Conservation (phyloP, 129 eudicot species). For the Pseudognaphalium luteoalbum region DNA sequence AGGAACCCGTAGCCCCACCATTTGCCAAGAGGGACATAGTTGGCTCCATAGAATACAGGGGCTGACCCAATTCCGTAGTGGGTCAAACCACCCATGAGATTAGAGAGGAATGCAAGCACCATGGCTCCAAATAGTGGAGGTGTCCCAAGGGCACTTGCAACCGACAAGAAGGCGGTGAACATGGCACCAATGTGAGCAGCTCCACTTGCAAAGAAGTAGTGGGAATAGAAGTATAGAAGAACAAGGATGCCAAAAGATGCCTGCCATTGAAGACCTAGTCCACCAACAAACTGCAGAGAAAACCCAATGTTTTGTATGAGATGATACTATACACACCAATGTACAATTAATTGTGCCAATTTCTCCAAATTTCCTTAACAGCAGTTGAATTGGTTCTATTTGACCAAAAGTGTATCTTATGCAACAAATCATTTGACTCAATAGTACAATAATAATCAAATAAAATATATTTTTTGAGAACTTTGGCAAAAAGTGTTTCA, state of each 20-base stretch:
- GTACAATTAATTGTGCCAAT: too few species aligned
- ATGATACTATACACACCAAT: too few species aligned
- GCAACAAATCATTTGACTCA: too few species aligned
- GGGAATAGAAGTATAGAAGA: slow-evolving; percentile 91
- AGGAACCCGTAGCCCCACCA: slow-evolving; percentile 99
- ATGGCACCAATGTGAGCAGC: slow-evolving; percentile 99
- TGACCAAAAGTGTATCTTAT: too few species aligned
- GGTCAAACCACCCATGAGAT: slow-evolving; percentile 97
- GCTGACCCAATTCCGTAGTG: slow-evolving; percentile 98
- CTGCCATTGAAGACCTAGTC: slow-evolving; percentile 96
- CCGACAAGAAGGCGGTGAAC: slow-evolving; percentile 94
- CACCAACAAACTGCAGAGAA: slow-evolving; percentile 87
- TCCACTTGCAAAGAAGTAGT: slow-evolving; percentile 98
- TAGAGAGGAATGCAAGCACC: slow-evolving; percentile 86
- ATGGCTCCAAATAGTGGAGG: slow-evolving; percentile 80
- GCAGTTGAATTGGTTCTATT: too few species aligned
- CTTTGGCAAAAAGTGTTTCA: too few species aligned
- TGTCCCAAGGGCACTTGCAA: slow-evolving; percentile 94
- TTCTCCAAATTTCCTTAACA: too few species aligned
- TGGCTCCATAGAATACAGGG: slow-evolving; percentile 93
- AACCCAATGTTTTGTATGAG: background rate
- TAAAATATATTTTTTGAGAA: too few species aligned
- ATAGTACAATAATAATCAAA: too few species aligned
- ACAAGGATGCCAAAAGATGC: slow-evolving; percentile 91
- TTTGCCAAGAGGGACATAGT: slow-evolving; percentile 81